A percentile compares a stretch with the other conserved stretches of the same genome.
Conservation (phyloP, 495 filamentous ascomycete species). For the Penicillium argentinense region DNA sequence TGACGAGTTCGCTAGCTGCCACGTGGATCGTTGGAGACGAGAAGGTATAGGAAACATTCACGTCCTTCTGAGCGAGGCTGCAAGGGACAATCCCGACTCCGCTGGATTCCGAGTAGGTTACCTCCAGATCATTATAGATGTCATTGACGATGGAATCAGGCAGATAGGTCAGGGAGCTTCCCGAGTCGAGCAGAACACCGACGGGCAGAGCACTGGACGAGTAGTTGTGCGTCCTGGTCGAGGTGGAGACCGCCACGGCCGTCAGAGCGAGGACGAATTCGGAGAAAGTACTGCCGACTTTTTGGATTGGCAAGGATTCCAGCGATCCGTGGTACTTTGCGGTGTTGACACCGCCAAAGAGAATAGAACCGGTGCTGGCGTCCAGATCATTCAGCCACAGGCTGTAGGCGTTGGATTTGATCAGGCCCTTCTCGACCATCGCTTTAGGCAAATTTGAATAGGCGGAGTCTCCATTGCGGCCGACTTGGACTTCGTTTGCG, state of each 20-base stretch:
- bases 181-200: slow-evolving; percentile 85
- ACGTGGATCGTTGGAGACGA: slow-evolving; percentile 68
- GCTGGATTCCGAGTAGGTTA: slow-evolving; percentile 54
- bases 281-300: slow-evolving; percentile 54
- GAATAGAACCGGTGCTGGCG: slow-evolving; percentile 71
- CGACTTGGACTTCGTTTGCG: slow-evolving; percentile 76
- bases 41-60: slow-evolving; percentile 69
- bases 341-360: slow-evolving; percentile 91
- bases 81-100: slow-evolving; percentile 71
- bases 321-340: slow-evolving; percentile 73
- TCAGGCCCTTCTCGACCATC: slow-evolving; percentile 67
- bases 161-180: slow-evolving; percentile 84
- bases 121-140: slow-evolving; percentile 65
- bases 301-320: slow-evolving; percentile 72
- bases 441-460: slow-evolving; percentile 81
- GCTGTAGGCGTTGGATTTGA: slow-evolving; percentile 81
- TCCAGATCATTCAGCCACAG: slow-evolving; percentile 56
- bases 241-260: slow-evolving; percentile 50
- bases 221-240: slow-evolving; percentile 42
- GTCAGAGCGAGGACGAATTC: slow-evolving; percentile 86
- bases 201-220: slow-evolving; percentile 53
- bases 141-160: slow-evolving; percentile 63
- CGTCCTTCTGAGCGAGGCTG: slow-evolving; percentile 54
- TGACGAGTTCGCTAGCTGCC: slow-evolving; percentile 71
- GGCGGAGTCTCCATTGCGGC: slow-evolving; percentile 51